Conservation (phyloP, 306 rosid species). For the Casuarina glauca region DNA sequence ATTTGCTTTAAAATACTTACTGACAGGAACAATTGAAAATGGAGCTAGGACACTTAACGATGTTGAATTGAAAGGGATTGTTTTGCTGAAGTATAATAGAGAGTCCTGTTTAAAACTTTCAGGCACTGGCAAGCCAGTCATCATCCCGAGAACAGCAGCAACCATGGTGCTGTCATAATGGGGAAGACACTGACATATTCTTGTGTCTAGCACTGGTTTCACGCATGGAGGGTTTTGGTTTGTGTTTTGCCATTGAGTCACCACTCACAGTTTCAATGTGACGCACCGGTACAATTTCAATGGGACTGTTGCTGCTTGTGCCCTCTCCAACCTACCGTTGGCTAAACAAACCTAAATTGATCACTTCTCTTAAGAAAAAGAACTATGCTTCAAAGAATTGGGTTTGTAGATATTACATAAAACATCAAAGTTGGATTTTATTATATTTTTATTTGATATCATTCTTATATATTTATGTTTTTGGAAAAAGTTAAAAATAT, state of each 20-base stretch:
- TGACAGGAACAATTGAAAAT: background rate
- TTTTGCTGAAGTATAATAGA: background rate
- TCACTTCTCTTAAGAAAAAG: too few species aligned
- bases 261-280: background rate
- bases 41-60: background rate
- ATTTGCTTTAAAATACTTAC: background rate
- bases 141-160: background rate
- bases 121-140: background rate
- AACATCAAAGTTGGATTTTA: too few species aligned
- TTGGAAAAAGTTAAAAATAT: too few species aligned
- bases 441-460: too few species aligned
- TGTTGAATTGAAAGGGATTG: background rate
- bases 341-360: too few species aligned
- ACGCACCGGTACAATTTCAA: background rate
- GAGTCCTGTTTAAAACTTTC: background rate
- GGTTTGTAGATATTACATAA: too few species aligned
- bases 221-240: background rate
- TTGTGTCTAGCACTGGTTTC: background rate
- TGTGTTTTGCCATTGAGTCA: background rate
- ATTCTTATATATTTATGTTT: too few species aligned
- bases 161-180: background rate
- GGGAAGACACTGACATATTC: background rate
- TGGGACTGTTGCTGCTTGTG: background rate
- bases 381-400: background rate
- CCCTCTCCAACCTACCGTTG: background rate